Percentiles rank a stretch among this genome's conserved stretches.
Conservation (phyloP, 2,329 filamentous ascomycete species). For the Aspergillus tubingensis region DNA sequence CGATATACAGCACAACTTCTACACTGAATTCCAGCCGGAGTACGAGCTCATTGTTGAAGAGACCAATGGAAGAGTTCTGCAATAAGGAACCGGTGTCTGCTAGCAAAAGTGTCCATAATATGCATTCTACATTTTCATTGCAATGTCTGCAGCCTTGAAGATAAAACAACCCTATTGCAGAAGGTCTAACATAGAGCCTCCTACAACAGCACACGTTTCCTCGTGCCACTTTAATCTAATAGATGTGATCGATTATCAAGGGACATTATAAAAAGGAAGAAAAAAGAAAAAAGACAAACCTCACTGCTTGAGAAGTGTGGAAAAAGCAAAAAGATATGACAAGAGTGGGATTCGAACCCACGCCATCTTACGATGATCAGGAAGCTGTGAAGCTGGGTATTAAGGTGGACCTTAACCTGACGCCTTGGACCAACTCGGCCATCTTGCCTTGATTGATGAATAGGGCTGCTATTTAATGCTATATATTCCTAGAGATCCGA, state of each 20-base stretch:
- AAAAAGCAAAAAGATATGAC: constrained; percentile 4
- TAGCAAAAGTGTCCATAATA: not conserved
- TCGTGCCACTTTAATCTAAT: too few relatives aligned
- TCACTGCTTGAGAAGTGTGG: too few relatives aligned
- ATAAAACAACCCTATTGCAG: not conserved
- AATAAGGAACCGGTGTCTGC: constrained; percentile 6
- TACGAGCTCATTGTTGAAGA: constrained; percentile 43
- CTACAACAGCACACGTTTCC: not conserved
- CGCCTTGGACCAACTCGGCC: constrained; percentile 41
- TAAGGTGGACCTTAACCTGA: constrained; percentile 11
- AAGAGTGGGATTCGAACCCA: constrained; percentile 13
- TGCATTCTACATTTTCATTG: not conserved
- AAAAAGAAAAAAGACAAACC: too few relatives aligned
- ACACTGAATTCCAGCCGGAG: constrained; percentile 44
- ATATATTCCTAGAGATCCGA: accelerated
- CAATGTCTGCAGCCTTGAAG: not conserved
- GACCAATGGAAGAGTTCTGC: constrained; percentile 37
- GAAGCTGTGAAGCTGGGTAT: constrained; percentile 8
- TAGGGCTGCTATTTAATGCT: not conserved
- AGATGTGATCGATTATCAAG: too few relatives aligned
- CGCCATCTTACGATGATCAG: constrained; percentile 9
- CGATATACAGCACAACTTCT: constrained; percentile 38
- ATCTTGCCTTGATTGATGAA: constrained; percentile 30
- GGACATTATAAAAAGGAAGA: too few relatives aligned
- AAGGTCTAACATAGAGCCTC: not conserved